phyloP scores from a whole-genome alignment of 2,329 filamentous ascomycete genomes.

The Colletotrichum kahawae region DNA sequence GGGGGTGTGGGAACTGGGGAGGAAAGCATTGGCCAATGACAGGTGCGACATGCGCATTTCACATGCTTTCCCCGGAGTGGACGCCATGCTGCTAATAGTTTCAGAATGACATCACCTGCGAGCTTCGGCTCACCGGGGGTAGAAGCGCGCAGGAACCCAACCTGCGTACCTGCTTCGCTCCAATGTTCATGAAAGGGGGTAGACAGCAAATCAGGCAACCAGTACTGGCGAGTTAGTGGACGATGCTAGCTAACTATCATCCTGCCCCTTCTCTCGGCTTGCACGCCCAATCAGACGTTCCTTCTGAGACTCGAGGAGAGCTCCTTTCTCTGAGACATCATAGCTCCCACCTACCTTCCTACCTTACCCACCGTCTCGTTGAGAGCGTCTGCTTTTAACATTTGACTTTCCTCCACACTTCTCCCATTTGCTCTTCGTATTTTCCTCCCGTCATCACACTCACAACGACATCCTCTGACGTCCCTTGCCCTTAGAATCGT shows the following conservation, averaged over 20 bases:
- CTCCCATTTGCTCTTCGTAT: not conserved
- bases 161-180: not conserved
- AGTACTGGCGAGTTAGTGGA: not conserved
- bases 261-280: not conserved
- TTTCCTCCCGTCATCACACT: not conserved
- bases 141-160: not conserved
- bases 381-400: slow-evolving; percentile 4
- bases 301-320: not conserved
- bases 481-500: not conserved
- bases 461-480: not conserved
- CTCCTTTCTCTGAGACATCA: not conserved
- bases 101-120: slow-evolving; percentile 22
- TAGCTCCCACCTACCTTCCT: not conserved
- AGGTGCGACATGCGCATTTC: not conserved
- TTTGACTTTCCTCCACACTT: slow-evolving; percentile 3
- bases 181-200: not conserved
- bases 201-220: not conserved
- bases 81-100: slow-evolving; percentile 13
- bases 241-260: not conserved
- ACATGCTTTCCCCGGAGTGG: slow-evolving; percentile 21
- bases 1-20: not conserved
- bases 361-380: not conserved
- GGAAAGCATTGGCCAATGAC: slow-evolving; percentile 10
- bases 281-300: not conserved
- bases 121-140: slow-evolving; percentile 8